phyloP scores from a whole-genome alignment of 106 monocot species.

The Allium cepa region DNA sequence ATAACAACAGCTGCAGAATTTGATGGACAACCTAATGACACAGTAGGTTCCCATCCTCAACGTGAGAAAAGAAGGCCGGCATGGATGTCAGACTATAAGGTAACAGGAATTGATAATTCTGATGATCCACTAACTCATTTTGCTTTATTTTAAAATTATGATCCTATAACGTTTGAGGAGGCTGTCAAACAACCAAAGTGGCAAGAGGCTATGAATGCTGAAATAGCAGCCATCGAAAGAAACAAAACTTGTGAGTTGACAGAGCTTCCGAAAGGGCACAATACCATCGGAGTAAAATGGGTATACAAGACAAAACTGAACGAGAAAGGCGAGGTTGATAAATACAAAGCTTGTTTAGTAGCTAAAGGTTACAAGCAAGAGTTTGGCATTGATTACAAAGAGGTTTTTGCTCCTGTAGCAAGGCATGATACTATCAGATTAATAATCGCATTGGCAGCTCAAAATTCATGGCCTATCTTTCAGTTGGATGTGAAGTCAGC shows the following conservation, averaged over 20 bases:
- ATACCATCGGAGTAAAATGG: not conserved
- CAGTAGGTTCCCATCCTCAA: not conserved
- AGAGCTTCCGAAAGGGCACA: not conserved
- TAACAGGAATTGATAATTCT: not conserved
- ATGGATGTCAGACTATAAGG: not conserved
- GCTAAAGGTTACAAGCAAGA: not conserved
- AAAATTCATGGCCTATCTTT: not conserved
- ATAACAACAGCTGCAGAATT: not conserved
- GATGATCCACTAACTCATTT: not conserved
- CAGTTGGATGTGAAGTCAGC: not conserved
- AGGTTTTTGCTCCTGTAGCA: constrained; percentile 2
- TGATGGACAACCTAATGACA: not conserved
- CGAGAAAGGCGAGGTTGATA: not conserved
- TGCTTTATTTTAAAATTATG: no score
- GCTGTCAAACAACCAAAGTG: no score
- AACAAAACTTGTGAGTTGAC: not conserved
- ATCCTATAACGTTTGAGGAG: no score
- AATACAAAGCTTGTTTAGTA: not conserved
- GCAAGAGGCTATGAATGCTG: not conserved
- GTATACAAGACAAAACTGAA: constrained; percentile 1
- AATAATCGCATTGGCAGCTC: not conserved
- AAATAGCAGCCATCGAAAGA: not conserved
- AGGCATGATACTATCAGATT: not conserved
- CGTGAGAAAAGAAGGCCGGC: not conserved
- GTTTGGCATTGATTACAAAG: not conserved